Conservation (phyloP, 2,329 filamentous ascomycete genomes). For the Dothidotthia symphoricarpi region DNA sequence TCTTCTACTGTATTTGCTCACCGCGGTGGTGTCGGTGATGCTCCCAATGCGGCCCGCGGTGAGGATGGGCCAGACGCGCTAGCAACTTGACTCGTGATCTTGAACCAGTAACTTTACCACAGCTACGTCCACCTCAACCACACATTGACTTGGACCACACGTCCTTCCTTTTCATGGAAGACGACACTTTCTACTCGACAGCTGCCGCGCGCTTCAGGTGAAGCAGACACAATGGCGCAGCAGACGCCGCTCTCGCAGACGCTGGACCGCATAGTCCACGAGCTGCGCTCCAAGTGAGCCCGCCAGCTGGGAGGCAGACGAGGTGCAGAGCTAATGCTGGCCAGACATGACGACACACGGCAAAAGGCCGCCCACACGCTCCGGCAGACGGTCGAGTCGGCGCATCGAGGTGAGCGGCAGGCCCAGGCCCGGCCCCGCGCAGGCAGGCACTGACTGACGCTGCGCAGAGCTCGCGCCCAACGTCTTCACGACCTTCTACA, state of each 20-base stretch:
- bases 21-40: too few relatives aligned
- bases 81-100: too few relatives aligned
- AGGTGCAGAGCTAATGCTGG: conserved; percentile 12
- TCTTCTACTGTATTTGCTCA: background rate
- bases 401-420: conserved; percentile 46
- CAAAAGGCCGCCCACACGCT: conserved; percentile 47
- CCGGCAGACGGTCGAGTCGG: conserved; percentile 45
- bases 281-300: conserved; percentile 57
- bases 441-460: conserved; percentile 17
- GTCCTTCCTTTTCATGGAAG: conserved; percentile 37
- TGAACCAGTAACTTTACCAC: conserved; percentile 16
- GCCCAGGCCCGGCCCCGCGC: conserved; percentile 12
- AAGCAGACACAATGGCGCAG: conserved; percentile 41
- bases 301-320: conserved; percentile 1
- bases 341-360: conserved; percentile 47
- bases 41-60: conserved; percentile 8
- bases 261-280: conserved; percentile 56
- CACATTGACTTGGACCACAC: conserved; percentile 1
- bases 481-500: conserved; percentile 71
- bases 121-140: conserved; percentile 13
- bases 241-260: conserved; percentile 31
- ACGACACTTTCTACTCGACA: conserved; percentile 7
- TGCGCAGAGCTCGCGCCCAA: conserved; percentile 71
- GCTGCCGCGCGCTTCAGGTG: conserved; percentile 36
- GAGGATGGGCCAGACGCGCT: background rate